A percentile compares a stretch with the other conserved stretches of the same genome.
These are phyloP conservation scores for Lichtheimia hyalospora DNA, from an alignment of 371 early-diverging fungal genomes.

Conservation along the genomic window DNA sequence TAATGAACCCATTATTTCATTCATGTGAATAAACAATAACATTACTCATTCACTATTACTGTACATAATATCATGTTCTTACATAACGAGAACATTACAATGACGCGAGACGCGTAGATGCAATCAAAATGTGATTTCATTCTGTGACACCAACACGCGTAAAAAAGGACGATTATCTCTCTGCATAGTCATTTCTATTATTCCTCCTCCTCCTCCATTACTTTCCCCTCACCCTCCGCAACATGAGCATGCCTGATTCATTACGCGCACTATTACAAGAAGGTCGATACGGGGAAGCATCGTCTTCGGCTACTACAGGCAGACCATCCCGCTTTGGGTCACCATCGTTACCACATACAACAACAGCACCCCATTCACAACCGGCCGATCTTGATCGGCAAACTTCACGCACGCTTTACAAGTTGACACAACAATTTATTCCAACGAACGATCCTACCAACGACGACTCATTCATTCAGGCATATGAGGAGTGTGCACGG, in stretches of 20 bases:
- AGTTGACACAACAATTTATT: constrained; percentile 10
- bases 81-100: no score
- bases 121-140: neutral
- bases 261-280: constrained; percentile 11
- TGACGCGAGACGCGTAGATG: neutral
- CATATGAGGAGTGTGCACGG: constrained; percentile 41
- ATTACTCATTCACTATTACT: no score
- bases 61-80: no score
- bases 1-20: no score
- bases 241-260: constrained; percentile 17
- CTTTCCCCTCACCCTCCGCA: neutral
- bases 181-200: no score
- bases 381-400: constrained; percentile 16
- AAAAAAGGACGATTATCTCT: no score
- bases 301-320: neutral
- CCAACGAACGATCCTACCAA: constrained; percentile 3
- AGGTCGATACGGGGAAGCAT: neutral
- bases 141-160: no score
- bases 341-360: constrained; percentile 2
- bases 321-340: neutral
- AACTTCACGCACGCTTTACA: constrained; percentile 13
- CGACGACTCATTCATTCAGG: constrained; percentile 23
- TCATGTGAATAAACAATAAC: no score
- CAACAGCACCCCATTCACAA: neutral
- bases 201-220: neutral